Conservation (phyloP, 192 early-diverging fungal genomes). For the Podochytrium sp. region DNA sequence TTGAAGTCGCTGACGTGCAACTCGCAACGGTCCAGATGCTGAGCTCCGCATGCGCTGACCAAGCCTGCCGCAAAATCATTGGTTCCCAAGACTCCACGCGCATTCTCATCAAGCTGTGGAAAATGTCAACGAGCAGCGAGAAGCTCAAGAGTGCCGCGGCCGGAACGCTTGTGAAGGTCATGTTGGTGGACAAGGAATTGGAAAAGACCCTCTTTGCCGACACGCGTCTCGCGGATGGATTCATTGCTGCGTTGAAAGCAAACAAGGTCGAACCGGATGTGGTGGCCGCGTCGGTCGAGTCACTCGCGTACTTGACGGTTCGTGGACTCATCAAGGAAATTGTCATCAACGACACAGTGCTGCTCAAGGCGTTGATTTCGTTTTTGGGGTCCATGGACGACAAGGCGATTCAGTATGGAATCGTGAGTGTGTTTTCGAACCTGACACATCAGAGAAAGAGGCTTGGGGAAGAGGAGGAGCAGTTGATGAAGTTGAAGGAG, state of each 20-base stretch:
- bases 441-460: conserved; percentile 70
- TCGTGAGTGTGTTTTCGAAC: conserved; percentile 76
- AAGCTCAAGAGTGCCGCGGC: conserved; percentile 29
- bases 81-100: conserved; percentile 24
- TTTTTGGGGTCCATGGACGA: conserved; percentile 26
- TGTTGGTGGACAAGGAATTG: conserved; percentile 28
- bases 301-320: conserved; percentile 80
- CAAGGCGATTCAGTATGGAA: conserved; percentile 70
- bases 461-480: conserved; percentile 79
- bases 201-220: conserved; percentile 19
- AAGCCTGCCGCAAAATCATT: conserved; percentile 61
- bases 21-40: conserved; percentile 62
- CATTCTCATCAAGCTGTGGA: conserved; percentile 27
- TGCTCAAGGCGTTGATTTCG: conserved; percentile 59
- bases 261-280: conserved; percentile 29
- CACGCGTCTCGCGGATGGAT: conserved; percentile 50
- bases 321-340: conserved; percentile 71
- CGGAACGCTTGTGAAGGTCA: conserved; percentile 46
- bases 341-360: conserved; percentile 56
- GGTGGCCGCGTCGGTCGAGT: conserved; percentile 70
- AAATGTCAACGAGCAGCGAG: not conserved
- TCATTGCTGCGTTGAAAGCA: conserved; percentile 56
- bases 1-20: conserved; percentile 71
- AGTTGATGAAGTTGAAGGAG: conserved; percentile 75
- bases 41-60: conserved; percentile 63